Evolutionary conservation across 352 stramenopile genomes (phyloP).

Genomic region (Globisporangium sylvaticum): DNA sequence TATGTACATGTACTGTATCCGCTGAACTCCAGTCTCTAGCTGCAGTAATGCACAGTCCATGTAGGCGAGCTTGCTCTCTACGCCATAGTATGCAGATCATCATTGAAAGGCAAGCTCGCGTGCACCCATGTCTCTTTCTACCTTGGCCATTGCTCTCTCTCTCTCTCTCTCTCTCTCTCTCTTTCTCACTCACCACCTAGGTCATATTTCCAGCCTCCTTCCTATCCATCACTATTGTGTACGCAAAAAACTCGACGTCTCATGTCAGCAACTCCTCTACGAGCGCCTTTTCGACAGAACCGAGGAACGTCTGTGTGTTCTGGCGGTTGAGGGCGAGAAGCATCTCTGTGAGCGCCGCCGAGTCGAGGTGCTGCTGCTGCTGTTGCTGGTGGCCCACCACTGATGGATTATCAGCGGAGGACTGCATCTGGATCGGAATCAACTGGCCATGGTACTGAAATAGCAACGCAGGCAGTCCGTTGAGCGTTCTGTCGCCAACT

Average conservation of each 20-base stretch:
- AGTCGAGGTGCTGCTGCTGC: background rate
- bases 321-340: background rate
- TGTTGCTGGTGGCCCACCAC: background rate
- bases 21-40: no score
- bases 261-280: background rate
- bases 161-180: no score
- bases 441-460: background rate
- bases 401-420: background rate
- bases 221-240: no score
- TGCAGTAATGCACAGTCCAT: no score
- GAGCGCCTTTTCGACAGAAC: background rate
- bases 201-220: no score
- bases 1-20: no score
- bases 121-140: no score
- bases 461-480: background rate
- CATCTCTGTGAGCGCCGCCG: background rate
- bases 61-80: no score
- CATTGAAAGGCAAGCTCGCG: no score
- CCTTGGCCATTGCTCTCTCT: no score
- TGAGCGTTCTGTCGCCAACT: background rate
- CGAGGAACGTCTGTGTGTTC: background rate
- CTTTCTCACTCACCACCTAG: no score
- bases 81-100: no score
- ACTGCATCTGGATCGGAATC: background rate
- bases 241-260: background rate